Base-by-base conservation (phyloP, 169 alveolate genomes). In the Plasmodium adleri region DNA sequence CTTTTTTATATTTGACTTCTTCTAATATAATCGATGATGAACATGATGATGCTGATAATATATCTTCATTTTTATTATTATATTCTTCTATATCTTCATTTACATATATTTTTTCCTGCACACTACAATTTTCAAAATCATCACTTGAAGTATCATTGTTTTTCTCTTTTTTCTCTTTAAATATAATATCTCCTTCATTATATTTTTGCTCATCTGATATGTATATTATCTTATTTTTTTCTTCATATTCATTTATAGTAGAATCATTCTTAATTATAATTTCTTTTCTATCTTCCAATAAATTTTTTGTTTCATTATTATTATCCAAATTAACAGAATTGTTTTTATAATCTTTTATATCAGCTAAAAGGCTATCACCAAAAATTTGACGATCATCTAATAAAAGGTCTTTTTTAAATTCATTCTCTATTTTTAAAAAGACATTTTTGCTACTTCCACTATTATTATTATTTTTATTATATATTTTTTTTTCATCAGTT, bases 51-150 rank as follows among this genome's bases (percentile, higher is more conserved):
- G 39, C 1, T 0, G 9, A 39, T 39, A 9, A 20, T 10, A 24
- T 24, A 62, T 13, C n/a, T 7, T 22, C 39, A 20, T 24, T n/a
- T 24, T 39, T 10, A 8, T 72, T 72, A 6, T 32, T 72, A 15
- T n/a, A 15, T 32, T 12, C 88, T 28, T 45, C 47, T 39, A 39
- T 39, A 0, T 9, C 17, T n/a, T 71, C 72, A 39, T 63, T 32
- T 2, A 43, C 5, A n/a, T 24, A 24, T 64, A 7, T 60, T 56
- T 80, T 80, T 62, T 80, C 91, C 15, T 80, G 74, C 3, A 80
- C 70, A 9, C 60, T 68, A 26, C 91, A 80, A 70, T 68, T 80
- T 80, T 80, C 91, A 71, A 80, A 80, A 39, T 66, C 90, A 58
- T 28, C 76, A 47, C 47, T 64, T 24, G 58, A 26, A 24, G 68